Evolutionary conservation across 2,329 filamentous ascomycete species (phyloP), one percentile per base, ranked within the genome.

Genomic region (Aphanocladium album): DNA sequence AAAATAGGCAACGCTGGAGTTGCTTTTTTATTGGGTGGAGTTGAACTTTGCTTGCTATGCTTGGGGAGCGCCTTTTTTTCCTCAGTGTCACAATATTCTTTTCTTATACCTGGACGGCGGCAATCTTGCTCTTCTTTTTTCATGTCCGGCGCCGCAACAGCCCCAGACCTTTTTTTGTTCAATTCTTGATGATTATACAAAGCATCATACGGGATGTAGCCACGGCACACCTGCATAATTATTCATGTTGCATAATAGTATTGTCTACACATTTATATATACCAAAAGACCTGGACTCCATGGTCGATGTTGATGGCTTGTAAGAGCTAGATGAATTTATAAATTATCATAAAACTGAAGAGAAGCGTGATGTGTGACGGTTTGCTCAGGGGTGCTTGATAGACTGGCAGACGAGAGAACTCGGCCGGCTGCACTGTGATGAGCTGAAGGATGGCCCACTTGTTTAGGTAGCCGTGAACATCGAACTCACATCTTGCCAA

Each of bases 171-270:
- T 43, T 41, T 41, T 35, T 57, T 12, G 25, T 57, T 27, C 39
- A 17, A 17, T 58, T 41, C 33, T 50, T 57, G 55, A 50, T 43
- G 46, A 47, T 57, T 50, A 50, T 33, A 50, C 37, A 51, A 11
- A 54, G 21, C 45, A 57, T 57, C 55, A 57, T 57, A 30, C 16
- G 5, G 55, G 45, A 27, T 27, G 55, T 49, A 19, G 23, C 50
- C 5, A 47, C 57, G 41, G 37, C 45, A 50, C 47, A 35, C n/a
- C 35, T 17, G 37, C 35, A 50, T 50, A 50, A 19, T 55, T 60
- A 49, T 55, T 35, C 43, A 56, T 60, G 43, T 55, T 55, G 41
- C 50, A 60, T 60, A 60, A 60, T 60, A 55, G 41, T 60, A 60
- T 60, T 60, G 45, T 49, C 37, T 60, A 60, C 17, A 59, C 35